Conservation (phyloP, 2,329 filamentous ascomycete genomes). For the Neofusicoccum laricinum region DNA sequence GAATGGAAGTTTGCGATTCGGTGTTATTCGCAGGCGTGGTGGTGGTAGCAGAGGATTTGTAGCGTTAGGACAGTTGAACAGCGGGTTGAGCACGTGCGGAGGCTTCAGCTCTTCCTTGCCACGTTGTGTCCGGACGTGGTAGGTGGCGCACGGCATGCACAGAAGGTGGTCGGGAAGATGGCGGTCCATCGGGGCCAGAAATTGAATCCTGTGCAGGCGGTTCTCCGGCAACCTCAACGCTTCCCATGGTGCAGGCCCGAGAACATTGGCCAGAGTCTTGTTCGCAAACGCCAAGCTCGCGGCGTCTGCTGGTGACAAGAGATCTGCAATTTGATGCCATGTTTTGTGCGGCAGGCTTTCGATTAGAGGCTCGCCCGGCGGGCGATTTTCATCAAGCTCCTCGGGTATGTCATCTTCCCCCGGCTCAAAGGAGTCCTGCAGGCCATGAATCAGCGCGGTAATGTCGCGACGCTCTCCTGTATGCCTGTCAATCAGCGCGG, state of each 20-base stretch:
- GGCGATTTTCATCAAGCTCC: conserved; percentile 33
- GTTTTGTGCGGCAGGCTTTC: conserved; percentile 44
- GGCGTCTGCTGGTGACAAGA: conserved; percentile 45
- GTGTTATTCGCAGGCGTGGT: conserved; percentile 50
- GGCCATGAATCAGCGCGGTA: conserved; percentile 38
- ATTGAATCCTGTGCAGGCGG: conserved; percentile 45
- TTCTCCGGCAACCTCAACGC: conserved; percentile 39
- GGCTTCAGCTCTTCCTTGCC: conserved; percentile 55
- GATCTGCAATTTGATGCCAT: conserved; percentile 45
- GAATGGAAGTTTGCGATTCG: conserved; percentile 56
- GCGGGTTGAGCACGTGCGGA: conserved; percentile 53
- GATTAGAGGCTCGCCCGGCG: conserved; percentile 27
- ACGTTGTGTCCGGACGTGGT: conserved; percentile 53
- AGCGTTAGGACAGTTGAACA: conserved; percentile 56
- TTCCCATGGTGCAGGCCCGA: conserved; percentile 42
- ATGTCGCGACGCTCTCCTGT: conserved; percentile 25
- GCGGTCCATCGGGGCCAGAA: conserved; percentile 52
- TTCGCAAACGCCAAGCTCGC: conserved; percentile 50
- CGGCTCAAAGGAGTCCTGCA: conserved; percentile 36
- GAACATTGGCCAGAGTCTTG: conserved; percentile 44
- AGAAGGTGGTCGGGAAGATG: conserved; percentile 55
- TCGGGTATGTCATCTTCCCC: conserved; percentile 21
- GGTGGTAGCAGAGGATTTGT: conserved; percentile 48
- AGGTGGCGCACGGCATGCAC: conserved; percentile 57
- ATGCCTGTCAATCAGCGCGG: conserved; percentile 11